Evolutionary conservation across 2,329 filamentous ascomycete genomes (phyloP).

Genomic region (Massarina eburnea): DNA sequence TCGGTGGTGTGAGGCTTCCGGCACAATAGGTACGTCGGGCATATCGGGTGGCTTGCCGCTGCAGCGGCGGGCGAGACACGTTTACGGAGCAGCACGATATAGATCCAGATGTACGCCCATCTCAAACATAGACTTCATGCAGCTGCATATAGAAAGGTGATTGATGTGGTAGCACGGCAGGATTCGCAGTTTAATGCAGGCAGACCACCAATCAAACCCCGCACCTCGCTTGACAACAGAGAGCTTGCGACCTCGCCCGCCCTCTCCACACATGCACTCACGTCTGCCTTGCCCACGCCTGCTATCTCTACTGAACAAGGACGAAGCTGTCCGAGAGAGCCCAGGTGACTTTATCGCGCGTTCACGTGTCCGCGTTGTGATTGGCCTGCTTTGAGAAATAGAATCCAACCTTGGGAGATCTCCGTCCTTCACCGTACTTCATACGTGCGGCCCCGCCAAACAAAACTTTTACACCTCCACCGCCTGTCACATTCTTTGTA

Average conservation of each 20-base stretch:
- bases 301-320: slow-evolving; percentile 9
- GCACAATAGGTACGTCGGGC: not conserved
- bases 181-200: not conserved
- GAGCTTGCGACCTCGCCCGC: not conserved
- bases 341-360: slow-evolving; percentile 10
- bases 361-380: slow-evolving; percentile 14
- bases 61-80: not conserved
- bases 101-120: not conserved
- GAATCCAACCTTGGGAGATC: not conserved
- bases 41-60: not conserved
- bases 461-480: not conserved
- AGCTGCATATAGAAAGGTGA: not conserved
- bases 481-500: not conserved
- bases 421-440: slow-evolving; percentile 10
- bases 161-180: not conserved
- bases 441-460: slow-evolving; percentile 1
- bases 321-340: slow-evolving; percentile 8
- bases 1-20: not conserved
- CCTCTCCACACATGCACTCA: slow-evolving; percentile 10
- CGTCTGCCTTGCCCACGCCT: slow-evolving; percentile 4
- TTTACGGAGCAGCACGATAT: not conserved
- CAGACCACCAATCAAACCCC: slow-evolving; percentile 3
- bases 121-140: not conserved
- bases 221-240: slow-evolving; percentile 5
- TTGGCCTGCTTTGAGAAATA: slow-evolving; percentile 11